Evolutionary conservation across 2,329 filamentous ascomycete genomes (phyloP).

Genomic region (Aureobasidium sp.): DNA sequence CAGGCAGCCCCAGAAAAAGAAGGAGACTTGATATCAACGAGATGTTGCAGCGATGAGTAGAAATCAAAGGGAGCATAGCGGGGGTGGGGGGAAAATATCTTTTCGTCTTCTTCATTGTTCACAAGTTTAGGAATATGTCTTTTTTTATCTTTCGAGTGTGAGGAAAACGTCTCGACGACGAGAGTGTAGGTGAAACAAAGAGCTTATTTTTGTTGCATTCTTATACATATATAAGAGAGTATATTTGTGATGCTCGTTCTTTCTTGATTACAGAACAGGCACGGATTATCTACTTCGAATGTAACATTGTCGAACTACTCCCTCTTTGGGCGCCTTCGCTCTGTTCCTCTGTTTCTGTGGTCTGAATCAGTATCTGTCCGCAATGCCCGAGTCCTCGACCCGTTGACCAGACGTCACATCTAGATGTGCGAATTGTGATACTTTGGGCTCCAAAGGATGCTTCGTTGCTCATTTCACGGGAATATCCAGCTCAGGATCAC

Average conservation of each 20-base stretch:
- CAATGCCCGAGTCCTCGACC: not conserved
- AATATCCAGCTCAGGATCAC: not conserved
- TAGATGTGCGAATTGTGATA: not conserved
- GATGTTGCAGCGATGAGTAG: conserved; percentile 22
- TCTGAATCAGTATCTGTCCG: too few species aligned
- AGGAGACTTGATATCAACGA: conserved; percentile 26
- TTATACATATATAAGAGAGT: not conserved
- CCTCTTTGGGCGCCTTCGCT: too few species aligned
- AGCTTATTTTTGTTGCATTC: not conserved
- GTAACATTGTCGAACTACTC: too few species aligned
- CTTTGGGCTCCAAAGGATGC: not conserved
- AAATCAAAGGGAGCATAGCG: not conserved
- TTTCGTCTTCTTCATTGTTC: not conserved
- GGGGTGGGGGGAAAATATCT: not conserved
- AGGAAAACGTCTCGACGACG: not conserved
- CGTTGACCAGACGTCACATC: too few species aligned
- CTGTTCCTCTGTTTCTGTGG: too few species aligned
- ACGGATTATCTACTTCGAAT: too few species aligned
- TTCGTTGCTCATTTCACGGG: too few species aligned
- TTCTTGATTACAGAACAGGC: too few species aligned
- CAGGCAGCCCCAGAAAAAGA: conserved; percentile 20
- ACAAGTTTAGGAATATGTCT: not conserved
- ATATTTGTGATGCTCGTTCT: too few species aligned
- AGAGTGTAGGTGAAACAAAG: not conserved
- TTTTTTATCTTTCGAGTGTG: too few species aligned